Conservation (phyloP, 495 filamentous ascomycete genomes). For the Pseudomonodictys pantanalensis region DNA sequence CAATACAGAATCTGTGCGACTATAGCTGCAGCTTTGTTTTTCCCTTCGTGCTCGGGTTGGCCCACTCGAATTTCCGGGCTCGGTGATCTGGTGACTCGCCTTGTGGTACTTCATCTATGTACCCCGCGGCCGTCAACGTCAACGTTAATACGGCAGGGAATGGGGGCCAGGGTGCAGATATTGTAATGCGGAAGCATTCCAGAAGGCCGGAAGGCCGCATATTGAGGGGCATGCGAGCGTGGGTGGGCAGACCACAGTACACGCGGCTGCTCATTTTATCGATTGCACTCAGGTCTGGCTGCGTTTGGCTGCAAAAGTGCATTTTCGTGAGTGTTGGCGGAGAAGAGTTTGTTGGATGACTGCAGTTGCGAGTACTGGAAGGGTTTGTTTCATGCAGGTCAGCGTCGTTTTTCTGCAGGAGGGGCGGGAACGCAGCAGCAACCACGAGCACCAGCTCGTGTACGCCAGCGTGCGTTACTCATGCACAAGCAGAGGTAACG, state of each 20-base stretch:
- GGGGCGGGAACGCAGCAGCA: conserved; percentile 10
- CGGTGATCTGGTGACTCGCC: conserved; percentile 20
- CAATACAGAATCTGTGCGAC: too few species aligned
- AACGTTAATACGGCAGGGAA: conserved; percentile 9
- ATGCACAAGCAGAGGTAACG: conserved; percentile 1
- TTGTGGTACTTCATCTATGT: conserved; percentile 29
- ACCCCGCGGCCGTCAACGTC: conserved; percentile 28
- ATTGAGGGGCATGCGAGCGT: background rate
- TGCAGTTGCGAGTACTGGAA: background rate
- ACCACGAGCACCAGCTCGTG: conserved; percentile 8
- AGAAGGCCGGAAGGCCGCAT: conserved; percentile 20
- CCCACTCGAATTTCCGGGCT: background rate
- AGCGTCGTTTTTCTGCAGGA: conserved; percentile 6
- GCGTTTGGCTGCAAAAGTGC: background rate
- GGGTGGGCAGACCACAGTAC: background rate
- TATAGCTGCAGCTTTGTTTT: background rate
- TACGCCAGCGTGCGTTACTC: conserved; percentile 8
- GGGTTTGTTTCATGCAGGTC: conserved; percentile 5
- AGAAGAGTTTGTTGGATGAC: background rate
- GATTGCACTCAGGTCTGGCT: background rate
- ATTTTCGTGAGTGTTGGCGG: background rate
- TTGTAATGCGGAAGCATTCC: conserved; percentile 18
- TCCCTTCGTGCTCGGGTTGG: conserved; percentile 8
- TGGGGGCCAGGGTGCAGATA: conserved; percentile 21
- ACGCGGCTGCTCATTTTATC: background rate